Percentiles rank a stretch among this genome's conserved stretches.
Evolutionary conservation across 805 yeast genomes (phyloP).

Genomic region (Yarrowia sp.): DNA sequence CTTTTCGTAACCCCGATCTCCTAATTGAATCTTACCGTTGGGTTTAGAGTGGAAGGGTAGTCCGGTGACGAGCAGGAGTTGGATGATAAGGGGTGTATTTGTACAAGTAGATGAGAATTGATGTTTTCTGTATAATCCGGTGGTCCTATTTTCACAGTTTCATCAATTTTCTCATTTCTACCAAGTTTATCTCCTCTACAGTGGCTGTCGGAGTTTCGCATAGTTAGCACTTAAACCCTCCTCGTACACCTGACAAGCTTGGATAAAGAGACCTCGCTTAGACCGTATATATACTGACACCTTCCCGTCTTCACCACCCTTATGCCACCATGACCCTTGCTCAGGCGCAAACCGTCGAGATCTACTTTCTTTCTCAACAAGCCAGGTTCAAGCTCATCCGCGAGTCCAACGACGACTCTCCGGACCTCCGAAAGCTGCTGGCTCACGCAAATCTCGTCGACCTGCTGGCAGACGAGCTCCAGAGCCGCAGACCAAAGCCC

Average conservation of each 20-base stretch:
- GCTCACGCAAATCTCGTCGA: constrained; percentile 30
- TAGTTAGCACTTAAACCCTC: too few species aligned
- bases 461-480: constrained; percentile 12
- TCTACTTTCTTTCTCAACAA: constrained; percentile 11
- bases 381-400: constrained; percentile 23
- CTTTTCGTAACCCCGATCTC: not conserved
- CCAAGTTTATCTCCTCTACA: too few species aligned
- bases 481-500: constrained; percentile 1
- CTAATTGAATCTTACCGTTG: not conserved
- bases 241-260: constrained; percentile 15
- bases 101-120: too few species aligned
- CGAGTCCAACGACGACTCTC: constrained; percentile 17
- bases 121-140: too few species aligned
- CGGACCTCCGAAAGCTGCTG: constrained; percentile 26
- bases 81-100: too few species aligned
- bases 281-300: not conserved
- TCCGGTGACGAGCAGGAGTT: not conserved
- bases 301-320: too few species aligned
- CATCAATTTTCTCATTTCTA: too few species aligned
- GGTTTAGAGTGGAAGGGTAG: not conserved
- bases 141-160: too few species aligned
- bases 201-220: too few species aligned
- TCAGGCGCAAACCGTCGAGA: constrained; percentile 2
- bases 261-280: not conserved
- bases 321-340: not conserved